Evolutionary conservation across 1,284 basidiomycete genomes (phyloP).

Genomic region (Mycosarcoma maydis): DNA sequence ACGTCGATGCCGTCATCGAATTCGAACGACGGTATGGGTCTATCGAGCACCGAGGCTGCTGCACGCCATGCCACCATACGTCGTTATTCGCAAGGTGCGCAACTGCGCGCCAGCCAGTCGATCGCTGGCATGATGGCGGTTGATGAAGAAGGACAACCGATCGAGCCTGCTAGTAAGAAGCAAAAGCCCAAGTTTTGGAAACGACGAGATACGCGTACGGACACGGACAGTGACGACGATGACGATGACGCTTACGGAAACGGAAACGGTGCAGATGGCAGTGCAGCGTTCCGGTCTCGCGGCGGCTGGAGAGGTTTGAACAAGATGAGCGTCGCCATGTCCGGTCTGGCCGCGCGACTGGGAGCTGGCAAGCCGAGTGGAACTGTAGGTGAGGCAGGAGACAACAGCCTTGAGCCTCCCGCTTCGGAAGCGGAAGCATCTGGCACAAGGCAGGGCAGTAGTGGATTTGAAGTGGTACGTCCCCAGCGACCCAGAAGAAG

Average conservation of each 20-base stretch:
- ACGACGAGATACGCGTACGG: slow-evolving; percentile 19
- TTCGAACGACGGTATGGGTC: slow-evolving; percentile 17
- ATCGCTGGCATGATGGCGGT: slow-evolving; percentile 48
- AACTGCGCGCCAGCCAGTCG: slow-evolving; percentile 33
- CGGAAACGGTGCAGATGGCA: slow-evolving; percentile 12
- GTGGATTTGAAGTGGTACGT: slow-evolving; percentile 54
- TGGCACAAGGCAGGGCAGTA: slow-evolving; percentile 13
- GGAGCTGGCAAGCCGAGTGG: slow-evolving; percentile 17
- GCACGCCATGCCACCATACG: slow-evolving; percentile 32
- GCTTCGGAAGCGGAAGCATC: slow-evolving; percentile 28
- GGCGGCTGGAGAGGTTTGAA: slow-evolving; percentile 54
- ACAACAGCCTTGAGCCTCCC: slow-evolving; percentile 45
- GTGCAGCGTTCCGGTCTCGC: slow-evolving; percentile 19
- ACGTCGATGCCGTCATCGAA: slow-evolving; percentile 9
- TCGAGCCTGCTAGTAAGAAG: slow-evolving; percentile 18
- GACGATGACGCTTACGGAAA: slow-evolving; percentile 30
- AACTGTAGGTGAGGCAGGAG: slow-evolving; percentile 13
- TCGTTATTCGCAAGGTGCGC: slow-evolving; percentile 37
- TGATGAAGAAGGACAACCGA: slow-evolving; percentile 43
- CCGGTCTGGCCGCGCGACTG: slow-evolving; percentile 22
- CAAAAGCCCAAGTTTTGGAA: slow-evolving; percentile 43
- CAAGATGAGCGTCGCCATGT: slow-evolving; percentile 54
- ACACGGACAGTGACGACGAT: slow-evolving; percentile 33
- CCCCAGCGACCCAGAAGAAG: slow-evolving; percentile 31
- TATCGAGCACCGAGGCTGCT: slow-evolving; percentile 38